Evolutionary conservation across 208 protist species (phyloP).

Genomic region (Leishmania braziliensis): DNA sequence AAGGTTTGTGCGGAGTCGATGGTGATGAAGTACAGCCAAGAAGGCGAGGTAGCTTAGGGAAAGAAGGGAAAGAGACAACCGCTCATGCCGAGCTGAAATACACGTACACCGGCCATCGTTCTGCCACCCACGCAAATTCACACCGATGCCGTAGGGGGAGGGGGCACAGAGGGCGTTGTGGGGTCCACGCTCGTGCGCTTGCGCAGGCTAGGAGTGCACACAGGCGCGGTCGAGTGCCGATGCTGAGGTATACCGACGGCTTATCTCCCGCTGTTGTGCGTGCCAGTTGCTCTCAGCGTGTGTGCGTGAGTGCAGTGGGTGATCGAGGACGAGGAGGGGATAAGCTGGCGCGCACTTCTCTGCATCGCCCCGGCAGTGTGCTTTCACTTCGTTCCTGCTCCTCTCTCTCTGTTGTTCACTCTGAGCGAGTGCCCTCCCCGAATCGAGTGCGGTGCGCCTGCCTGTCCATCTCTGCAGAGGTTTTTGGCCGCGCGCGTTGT

Average conservation of each 20-base stretch:
- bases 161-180: not conserved
- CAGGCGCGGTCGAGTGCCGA: no score
- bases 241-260: no score
- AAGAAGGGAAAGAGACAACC: not conserved
- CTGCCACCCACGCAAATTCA: not conserved
- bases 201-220: no score
- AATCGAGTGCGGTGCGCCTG: no score
- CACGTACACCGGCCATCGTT: not conserved
- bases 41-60: conserved; percentile 18
- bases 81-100: not conserved
- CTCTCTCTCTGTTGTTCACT: not conserved
- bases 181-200: not conserved
- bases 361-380: not conserved
- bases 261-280: not conserved
- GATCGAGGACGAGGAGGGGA: not conserved
- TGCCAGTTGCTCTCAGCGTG: not conserved
- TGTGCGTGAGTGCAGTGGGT: not conserved
- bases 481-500: no score
- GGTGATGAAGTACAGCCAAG: conserved; percentile 43
- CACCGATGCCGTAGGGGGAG: not conserved
- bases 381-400: not conserved
- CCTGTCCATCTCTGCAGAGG: not conserved
- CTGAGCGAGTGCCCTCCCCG: no score
- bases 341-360: not conserved
- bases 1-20: conserved; percentile 46